These are phyloP conservation scores for Alternaria brassicicola DNA, from an alignment of 2,329 filamentous ascomycete genomes.

Conservation along the genomic window DNA sequence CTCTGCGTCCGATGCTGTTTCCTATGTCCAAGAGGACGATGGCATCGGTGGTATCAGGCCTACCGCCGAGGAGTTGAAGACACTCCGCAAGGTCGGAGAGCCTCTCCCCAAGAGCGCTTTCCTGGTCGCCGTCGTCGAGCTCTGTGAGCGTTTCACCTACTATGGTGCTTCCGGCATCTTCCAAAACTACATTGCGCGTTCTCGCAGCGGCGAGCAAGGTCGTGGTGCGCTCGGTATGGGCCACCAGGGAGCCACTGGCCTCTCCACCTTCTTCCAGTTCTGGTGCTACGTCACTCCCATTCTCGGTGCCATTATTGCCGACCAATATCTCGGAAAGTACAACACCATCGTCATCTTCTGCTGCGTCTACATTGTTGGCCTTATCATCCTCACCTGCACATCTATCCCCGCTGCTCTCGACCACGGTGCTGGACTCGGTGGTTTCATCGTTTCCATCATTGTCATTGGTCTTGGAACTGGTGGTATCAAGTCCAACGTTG, in stretches of 20 bases:
- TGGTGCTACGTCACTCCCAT: constrained; percentile 44
- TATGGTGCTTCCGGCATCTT: constrained; percentile 56
- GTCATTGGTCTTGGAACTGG: constrained; percentile 77
- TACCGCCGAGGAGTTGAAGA: constrained; percentile 51
- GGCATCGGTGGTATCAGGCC: constrained; percentile 46
- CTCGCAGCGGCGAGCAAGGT: constrained; percentile 46
- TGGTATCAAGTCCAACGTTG: constrained; percentile 82
- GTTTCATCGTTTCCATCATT: constrained; percentile 65
- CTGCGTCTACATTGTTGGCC: constrained; percentile 68
- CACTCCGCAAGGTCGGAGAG: constrained; percentile 55
- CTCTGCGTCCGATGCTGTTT: constrained; percentile 21
- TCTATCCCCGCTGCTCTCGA: constrained; percentile 69
- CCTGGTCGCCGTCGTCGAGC: constrained; percentile 57
- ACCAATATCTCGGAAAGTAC: constrained; percentile 73
- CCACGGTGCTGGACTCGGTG: constrained; percentile 65
- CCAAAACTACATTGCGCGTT: constrained; percentile 57
- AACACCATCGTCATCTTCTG: constrained; percentile 73
- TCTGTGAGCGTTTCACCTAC: constrained; percentile 59
- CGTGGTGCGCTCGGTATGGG: constrained; percentile 52
- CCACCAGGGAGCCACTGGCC: constrained; percentile 54
- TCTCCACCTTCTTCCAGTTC: constrained; percentile 55
- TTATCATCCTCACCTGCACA: constrained; percentile 69
- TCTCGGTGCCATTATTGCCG: constrained; percentile 61
- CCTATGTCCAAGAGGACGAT: constrained; percentile 34
- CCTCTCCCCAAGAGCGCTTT: constrained; percentile 55